Percentiles rank a stretch among this genome's conserved stretches.
Evolutionary conservation across 768 basidiomycete species (phyloP).

Genomic region (Rhodocollybia butyracea): DNA sequence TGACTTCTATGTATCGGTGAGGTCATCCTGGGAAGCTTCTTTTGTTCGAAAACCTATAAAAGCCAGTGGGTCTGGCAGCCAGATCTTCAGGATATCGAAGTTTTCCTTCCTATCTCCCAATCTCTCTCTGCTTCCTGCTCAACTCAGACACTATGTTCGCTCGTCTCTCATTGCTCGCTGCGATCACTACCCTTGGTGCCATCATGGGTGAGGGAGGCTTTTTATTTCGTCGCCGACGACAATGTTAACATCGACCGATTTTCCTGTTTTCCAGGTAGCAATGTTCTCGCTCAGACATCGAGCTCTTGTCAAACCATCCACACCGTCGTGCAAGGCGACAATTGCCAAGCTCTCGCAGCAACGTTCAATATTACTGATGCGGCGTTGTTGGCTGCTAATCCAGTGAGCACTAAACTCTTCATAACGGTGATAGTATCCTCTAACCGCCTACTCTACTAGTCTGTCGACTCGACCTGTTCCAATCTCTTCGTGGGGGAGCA

Average conservation of each 20-base stretch:
- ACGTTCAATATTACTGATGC: background rate
- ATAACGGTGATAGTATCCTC: background rate
- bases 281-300: slow-evolving; percentile 3
- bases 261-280: background rate
- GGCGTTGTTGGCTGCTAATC: slow-evolving; percentile 1
- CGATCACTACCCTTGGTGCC: background rate
- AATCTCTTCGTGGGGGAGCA: slow-evolving; percentile 1
- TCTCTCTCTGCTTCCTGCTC: background rate
- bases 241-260: too few relatives aligned
- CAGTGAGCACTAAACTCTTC: background rate
- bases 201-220: background rate
- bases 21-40: background rate
- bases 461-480: background rate
- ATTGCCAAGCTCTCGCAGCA: background rate
- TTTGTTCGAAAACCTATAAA: background rate
- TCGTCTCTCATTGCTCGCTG: background rate
- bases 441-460: background rate
- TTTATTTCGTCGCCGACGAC: background rate
- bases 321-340: background rate
- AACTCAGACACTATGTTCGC: background rate
- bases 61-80: background rate
- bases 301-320: background rate
- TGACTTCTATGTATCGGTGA: background rate
- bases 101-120: background rate
- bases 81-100: background rate